phyloP scores from a whole-genome alignment of 148 eudicot genomes.

The Silene uniflora region DNA sequence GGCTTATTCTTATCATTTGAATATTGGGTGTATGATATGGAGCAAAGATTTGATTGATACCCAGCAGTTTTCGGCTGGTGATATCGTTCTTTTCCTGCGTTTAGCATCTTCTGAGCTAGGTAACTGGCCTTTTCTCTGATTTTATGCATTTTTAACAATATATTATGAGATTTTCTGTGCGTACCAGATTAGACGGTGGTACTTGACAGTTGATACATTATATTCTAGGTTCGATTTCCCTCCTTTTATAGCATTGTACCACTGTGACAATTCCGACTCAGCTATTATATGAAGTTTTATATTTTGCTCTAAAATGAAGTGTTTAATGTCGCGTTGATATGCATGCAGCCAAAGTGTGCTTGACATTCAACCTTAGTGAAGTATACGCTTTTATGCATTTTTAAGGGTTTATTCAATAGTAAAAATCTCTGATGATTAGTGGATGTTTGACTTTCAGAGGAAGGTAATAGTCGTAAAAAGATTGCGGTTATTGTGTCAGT shows the following conservation, averaged over 20 bases:
- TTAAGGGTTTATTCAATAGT: too few relatives aligned
- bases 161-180: too few relatives aligned
- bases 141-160: neutral
- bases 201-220: neutral
- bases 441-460: constrained; percentile 22
- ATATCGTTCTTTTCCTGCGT: constrained; percentile 44
- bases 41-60: constrained; percentile 43
- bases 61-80: constrained; percentile 24
- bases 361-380: too few relatives aligned
- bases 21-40: constrained; percentile 61
- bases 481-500: constrained; percentile 23
- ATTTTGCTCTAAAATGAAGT: too few relatives aligned
- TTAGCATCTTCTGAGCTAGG: constrained; percentile 49
- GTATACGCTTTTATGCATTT: too few relatives aligned
- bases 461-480: constrained; percentile 12
- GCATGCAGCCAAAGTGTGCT: too few relatives aligned
- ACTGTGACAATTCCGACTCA: too few relatives aligned
- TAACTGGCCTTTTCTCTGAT: constrained; percentile 15
- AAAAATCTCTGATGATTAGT: neutral
- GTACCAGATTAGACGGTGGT: too few relatives aligned
- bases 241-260: too few relatives aligned
- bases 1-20: constrained; percentile 41
- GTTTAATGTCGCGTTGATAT: too few relatives aligned
- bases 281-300: too few relatives aligned
- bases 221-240: too few relatives aligned